These are phyloP conservation scores for Hirschfeldia incana DNA, from an alignment of 345 rosid genomes.

Conservation along the genomic window DNA sequence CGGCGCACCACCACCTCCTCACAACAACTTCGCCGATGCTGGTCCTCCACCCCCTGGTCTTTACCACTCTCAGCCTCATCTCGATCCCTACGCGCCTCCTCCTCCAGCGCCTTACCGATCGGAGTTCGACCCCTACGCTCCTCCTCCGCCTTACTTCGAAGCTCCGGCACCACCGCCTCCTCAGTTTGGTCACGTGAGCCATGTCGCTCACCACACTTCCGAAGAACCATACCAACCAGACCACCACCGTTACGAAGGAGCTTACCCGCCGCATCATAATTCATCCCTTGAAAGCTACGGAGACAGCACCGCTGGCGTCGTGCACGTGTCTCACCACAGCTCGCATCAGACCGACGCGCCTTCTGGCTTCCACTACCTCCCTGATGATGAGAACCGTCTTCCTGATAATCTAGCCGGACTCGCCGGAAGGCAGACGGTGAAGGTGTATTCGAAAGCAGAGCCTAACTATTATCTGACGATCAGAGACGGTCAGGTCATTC, in stretches of 20 bases:
- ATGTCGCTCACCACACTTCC: slow-evolving; percentile 41
- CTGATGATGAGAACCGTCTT: slow-evolving; percentile 28
- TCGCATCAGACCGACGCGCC: slow-evolving; percentile 44
- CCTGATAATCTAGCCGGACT: slow-evolving; percentile 45
- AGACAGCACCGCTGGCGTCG: slow-evolving; percentile 31
- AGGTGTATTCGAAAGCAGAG: slow-evolving; percentile 65
- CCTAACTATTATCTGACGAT: slow-evolving; percentile 59
- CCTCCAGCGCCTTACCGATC: slow-evolving; percentile 28
- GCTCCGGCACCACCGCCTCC: slow-evolving; percentile 46
- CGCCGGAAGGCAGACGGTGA: slow-evolving; percentile 50
- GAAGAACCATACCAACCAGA: slow-evolving; percentile 33
- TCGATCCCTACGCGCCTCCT: slow-evolving; percentile 37
- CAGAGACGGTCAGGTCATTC: slow-evolving; percentile 60
- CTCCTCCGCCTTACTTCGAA: slow-evolving; percentile 29
- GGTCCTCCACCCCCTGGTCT: not conserved
- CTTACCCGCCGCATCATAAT: slow-evolving; percentile 35
- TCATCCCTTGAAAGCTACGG: slow-evolving; percentile 24
- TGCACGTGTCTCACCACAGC: slow-evolving; percentile 40
- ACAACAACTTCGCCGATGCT: slow-evolving; percentile 21
- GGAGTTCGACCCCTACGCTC: not conserved
- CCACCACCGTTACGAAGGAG: slow-evolving; percentile 23
- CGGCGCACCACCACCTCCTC: slow-evolving; percentile 42
- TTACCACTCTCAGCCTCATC: slow-evolving; percentile 12
- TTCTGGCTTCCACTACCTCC: slow-evolving; percentile 41
- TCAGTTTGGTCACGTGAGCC: slow-evolving; percentile 44